Conservation (phyloP, 768 basidiomycete genomes). For the Chalciporus chontae region DNA sequence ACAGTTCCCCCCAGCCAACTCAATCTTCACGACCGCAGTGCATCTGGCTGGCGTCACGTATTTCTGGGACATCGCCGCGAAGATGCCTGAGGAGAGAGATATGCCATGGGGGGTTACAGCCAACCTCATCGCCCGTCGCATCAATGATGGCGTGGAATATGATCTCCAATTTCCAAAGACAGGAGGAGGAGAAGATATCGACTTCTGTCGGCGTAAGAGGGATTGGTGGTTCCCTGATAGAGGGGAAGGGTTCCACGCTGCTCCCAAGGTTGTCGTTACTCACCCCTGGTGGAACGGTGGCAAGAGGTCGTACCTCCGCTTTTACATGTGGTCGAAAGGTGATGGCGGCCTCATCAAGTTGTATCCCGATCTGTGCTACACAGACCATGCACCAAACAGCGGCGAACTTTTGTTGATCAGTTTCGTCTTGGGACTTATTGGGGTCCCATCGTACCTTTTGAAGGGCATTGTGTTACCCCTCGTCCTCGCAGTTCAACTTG, state of each 20-base stretch:
- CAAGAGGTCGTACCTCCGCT: slow-evolving; percentile 44
- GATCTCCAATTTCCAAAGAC: slow-evolving; percentile 54
- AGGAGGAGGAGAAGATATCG: slow-evolving; percentile 62
- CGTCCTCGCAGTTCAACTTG: slow-evolving; percentile 20
- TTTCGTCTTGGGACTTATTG: slow-evolving; percentile 7
- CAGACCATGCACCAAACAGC: slow-evolving; percentile 45
- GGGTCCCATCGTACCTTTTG: slow-evolving; percentile 15
- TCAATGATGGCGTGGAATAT: slow-evolving; percentile 44
- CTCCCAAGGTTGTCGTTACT: slow-evolving; percentile 46
- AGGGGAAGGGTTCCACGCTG: slow-evolving; percentile 43
- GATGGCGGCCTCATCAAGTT: slow-evolving; percentile 48
- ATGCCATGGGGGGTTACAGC: slow-evolving; percentile 65
- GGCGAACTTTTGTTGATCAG: slow-evolving; percentile 42
- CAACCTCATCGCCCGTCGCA: slow-evolving; percentile 49
- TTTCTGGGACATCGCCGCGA: slow-evolving; percentile 60
- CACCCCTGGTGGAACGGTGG: slow-evolving; percentile 60
- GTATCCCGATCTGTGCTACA: slow-evolving; percentile 46
- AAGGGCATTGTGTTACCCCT: slow-evolving; percentile 8
- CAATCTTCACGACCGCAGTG: slow-evolving; percentile 49
- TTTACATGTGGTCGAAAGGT: slow-evolving; percentile 58
- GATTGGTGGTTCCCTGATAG: slow-evolving; percentile 32
- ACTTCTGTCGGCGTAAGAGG: slow-evolving; percentile 51
- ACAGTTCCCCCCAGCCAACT: slow-evolving; percentile 45
- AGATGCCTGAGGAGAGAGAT: slow-evolving; percentile 38
- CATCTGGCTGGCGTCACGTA: slow-evolving; percentile 56